Base-by-base conservation (phyloP, 495 filamentous ascomycete species). In the Sporormia fimetaria region DNA sequence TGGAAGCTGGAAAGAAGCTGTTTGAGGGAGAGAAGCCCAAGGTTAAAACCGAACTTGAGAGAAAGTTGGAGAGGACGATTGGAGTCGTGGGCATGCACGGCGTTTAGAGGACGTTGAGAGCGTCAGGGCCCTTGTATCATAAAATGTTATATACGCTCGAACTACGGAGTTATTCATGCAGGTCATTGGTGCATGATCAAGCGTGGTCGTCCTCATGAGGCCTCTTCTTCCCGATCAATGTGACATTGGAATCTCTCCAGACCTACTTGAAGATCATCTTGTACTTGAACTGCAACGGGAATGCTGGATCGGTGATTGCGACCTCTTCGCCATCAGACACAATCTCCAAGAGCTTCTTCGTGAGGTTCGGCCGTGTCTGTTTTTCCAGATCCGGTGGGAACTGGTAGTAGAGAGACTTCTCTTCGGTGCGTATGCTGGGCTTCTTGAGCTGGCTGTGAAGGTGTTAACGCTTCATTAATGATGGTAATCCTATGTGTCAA, bases 331-430 rank as follows among this genome's bases (percentile, higher is more conserved):
- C 80, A 47, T 78, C 64, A 9, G 62, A 59, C 7, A 84, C 54
- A 33, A 85, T 57, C 25, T 83, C 80, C 12, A 52, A 57, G 37
- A 93, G 60, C 57, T 78, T 92, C 64, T 81, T 81, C 29, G 69
- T 68, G 49, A 99, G 63, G 61, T 99, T 94, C 20, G 73, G 71
- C 36, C 81, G 64, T 3, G 87, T 94, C 57, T 81, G 71, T 64
- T 82, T 76, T 57, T 87, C 81, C 39, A 98, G 63, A 45, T 78
- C 75, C 3, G 77, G 75, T 0, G 87, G 87, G 22, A 74, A 78
- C 44, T 83, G 83, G 66, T 88, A 88, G 60, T 94, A 99, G 22
- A 99, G 68, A 11, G 85, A 88, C 61, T 75, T 83, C 27, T 73
- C 73, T 57, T 83, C 80, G 0, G 81, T 83, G 27, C 86, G 72